Base-by-base conservation (phyloP, 257 asterid species). In the Osmanthus fragrans region DNA sequence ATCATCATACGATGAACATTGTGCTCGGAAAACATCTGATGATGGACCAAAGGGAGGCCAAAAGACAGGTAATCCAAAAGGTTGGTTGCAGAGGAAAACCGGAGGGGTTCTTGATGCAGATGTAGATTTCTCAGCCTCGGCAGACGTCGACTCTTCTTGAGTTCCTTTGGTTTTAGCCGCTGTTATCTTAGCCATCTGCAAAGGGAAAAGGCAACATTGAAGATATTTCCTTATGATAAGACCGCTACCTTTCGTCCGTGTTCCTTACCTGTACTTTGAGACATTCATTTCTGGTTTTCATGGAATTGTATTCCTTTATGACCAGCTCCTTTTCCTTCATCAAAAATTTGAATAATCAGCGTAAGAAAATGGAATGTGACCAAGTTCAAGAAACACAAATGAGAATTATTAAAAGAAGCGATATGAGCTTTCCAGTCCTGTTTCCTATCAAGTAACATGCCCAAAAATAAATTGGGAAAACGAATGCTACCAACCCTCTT, bases 301-400 rank as follows among this genome's bases (percentile, higher is more conserved):
- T 34, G 30, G 83, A 74, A 76, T 80, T 76, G 56, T 78, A 82
- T 82, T 82, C 84, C 68, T 75, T 74, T 73, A 80, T 40, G 7
- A 88, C 93, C 74, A 87, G 76, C 89, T 88, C 93, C 90, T 82
- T 89, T 71, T 78, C 79, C 98, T 94, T 77, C 75, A 73, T 80
- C 72, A 75, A 70, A 40, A 79, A 25, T 70, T 51, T 68, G 25
- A 25, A 25, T 63, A 23, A 63, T 63, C 74, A 72, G 45, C 42
- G 7, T 56, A 25, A 25, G 60, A 71, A 27, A 72, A 47, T 51
- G 30, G 8, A 54, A 70, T 37, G 36, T 72, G 4, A 72, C 15
- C 13, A 79, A 45, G 45, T 23, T 73, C 23, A n/a, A 65, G 8
- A 54, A 54, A 76, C 34, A 63, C 30, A 51, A 15, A 66, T 18